Evolutionary conservation across 257 asterid genomes (phyloP).

Genomic region (Petunia secreta): DNA sequence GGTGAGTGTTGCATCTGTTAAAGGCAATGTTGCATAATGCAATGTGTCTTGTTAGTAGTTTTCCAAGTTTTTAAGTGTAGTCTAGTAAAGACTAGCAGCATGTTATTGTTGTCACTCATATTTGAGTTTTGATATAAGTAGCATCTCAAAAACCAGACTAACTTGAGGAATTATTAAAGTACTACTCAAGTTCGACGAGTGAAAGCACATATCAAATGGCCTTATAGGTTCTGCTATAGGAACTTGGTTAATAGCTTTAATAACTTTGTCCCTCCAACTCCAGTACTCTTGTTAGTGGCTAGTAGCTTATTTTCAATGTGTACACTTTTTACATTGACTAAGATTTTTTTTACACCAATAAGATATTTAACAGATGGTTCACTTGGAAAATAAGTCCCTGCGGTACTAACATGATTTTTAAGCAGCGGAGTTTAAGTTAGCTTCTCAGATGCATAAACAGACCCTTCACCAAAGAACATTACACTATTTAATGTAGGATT

Average conservation of each 20-base stretch:
- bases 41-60: too few relatives aligned
- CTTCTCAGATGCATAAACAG: conserved; percentile 32
- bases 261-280: conserved; percentile 54
- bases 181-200: not conserved
- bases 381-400: conserved; percentile 24
- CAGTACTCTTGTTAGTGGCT: conserved; percentile 23
- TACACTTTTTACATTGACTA: conserved; percentile 37
- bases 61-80: too few relatives aligned
- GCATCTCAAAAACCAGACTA: too few relatives aligned
- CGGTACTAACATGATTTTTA: conserved; percentile 39
- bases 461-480: conserved; percentile 44
- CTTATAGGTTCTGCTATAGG: not conserved
- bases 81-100: too few relatives aligned
- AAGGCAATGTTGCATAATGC: too few relatives aligned
- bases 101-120: too few relatives aligned
- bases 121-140: too few relatives aligned
- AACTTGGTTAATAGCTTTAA: not conserved
- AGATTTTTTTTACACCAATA: conserved; percentile 43
- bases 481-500: conserved; percentile 31
- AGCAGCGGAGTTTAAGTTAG: conserved; percentile 42
- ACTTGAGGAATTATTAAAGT: too few relatives aligned
- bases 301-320: conserved; percentile 32
- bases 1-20: too few relatives aligned
- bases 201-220: conserved; percentile 10
- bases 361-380: conserved; percentile 53